Conservation (phyloP, 371 early-diverging fungal species). For the Smittium culicis region DNA sequence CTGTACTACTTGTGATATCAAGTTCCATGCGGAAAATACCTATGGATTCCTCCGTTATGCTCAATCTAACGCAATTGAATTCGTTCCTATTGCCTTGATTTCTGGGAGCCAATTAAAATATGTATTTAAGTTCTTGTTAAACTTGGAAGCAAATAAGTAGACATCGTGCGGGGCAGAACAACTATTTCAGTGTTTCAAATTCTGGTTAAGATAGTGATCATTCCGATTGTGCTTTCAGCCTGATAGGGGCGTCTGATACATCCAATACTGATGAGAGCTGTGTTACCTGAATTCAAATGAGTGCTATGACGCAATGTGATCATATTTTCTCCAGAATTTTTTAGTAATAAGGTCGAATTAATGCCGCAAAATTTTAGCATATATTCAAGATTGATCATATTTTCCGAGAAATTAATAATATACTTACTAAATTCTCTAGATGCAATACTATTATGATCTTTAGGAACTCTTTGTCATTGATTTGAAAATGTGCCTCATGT, state of each 20-base stretch:
- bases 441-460: neutral
- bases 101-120: slow-evolving; percentile 1
- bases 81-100: neutral
- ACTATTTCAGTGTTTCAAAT: neutral
- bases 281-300: neutral
- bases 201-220: neutral
- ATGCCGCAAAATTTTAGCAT: neutral
- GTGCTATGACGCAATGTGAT: neutral
- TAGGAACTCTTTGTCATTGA: neutral
- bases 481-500: neutral
- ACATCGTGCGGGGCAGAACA: neutral
- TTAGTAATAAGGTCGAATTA: neutral
- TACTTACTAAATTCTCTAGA: neutral
- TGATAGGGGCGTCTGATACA: neutral
- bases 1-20: neutral
- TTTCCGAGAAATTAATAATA: neutral
- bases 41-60: neutral
- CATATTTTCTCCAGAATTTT: neutral
- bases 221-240: neutral
- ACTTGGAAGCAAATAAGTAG: neutral
- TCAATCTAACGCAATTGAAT: neutral
- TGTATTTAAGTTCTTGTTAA: neutral
- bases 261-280: neutral
- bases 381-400: neutral
- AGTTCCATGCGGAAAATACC: neutral